phyloP scores from a whole-genome alignment of 345 rosid genomes.

The Heritiera littoralis region DNA sequence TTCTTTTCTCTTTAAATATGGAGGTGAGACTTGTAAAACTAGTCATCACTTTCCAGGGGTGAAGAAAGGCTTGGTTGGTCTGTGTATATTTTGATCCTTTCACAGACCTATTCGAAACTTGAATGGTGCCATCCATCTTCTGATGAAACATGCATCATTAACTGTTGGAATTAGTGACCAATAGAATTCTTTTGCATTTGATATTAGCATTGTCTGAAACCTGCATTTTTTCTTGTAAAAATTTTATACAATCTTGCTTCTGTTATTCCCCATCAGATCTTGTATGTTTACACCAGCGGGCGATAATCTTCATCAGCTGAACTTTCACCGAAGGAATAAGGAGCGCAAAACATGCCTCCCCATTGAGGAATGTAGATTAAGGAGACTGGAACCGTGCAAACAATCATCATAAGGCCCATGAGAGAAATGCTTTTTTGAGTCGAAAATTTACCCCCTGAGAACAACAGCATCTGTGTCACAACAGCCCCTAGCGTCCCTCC shows the following conservation, averaged over 20 bases:
- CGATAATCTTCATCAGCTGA: slow-evolving; percentile 30
- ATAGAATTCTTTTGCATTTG: neutral
- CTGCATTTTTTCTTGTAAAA: neutral
- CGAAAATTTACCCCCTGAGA: slow-evolving; percentile 55
- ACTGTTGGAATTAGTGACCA: neutral
- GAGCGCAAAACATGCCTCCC: slow-evolving; percentile 67
- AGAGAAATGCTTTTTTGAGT: slow-evolving; percentile 75
- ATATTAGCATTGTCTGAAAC: neutral
- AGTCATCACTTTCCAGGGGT: too few species aligned
- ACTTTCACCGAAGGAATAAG: slow-evolving; percentile 26
- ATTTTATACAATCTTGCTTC: neutral
- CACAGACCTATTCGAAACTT: neutral
- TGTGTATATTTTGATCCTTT: too few species aligned
- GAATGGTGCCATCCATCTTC: neutral
- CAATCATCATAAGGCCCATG: slow-evolving; percentile 69
- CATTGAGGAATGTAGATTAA: slow-evolving; percentile 56
- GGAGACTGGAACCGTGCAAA: slow-evolving; percentile 51
- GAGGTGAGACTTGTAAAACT: neutral
- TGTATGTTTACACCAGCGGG: slow-evolving; percentile 27
- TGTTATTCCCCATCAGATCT: slow-evolving; percentile 11
- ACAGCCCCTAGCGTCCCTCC: slow-evolving; percentile 87
- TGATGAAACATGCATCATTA: neutral
- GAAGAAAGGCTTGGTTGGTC: neutral
- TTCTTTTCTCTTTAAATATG: neutral
- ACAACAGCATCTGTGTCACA: slow-evolving; percentile 59